Conservation (phyloP, 768 basidiomycete species). For the Pleurotus cornucopiae region DNA sequence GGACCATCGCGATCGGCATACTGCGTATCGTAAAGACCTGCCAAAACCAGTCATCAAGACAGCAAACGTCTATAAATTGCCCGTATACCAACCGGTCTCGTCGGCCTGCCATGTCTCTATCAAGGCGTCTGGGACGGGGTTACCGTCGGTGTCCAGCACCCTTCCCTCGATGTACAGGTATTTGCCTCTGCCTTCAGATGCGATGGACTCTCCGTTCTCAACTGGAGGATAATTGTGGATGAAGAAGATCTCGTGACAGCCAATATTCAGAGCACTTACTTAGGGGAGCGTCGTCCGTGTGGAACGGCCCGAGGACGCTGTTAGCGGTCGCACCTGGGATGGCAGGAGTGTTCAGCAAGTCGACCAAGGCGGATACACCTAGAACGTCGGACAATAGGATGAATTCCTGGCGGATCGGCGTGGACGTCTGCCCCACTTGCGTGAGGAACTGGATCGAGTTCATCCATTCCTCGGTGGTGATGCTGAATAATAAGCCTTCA, state of each 20-base stretch:
- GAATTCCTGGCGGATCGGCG: conserved; percentile 67
- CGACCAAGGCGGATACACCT: conserved; percentile 76
- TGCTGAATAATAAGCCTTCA: conserved; percentile 4
- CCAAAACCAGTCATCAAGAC: background rate
- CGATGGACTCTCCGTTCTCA: conserved; percentile 66
- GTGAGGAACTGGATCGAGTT: conserved; percentile 72
- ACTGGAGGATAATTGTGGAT: conserved; percentile 33
- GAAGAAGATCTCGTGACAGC: no score
- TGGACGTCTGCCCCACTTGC: conserved; percentile 66
- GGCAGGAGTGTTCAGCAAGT: conserved; percentile 67
- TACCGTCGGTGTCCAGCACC: conserved; percentile 57
- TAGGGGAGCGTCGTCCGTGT: conserved; percentile 71
- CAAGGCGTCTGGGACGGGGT: conserved; percentile 57
- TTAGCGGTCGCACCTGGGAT: conserved; percentile 62
- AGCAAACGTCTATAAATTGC: conserved; percentile 10
- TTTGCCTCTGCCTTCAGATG: conserved; percentile 83
- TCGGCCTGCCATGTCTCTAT: conserved; percentile 90
- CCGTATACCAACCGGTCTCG: conserved; percentile 39
- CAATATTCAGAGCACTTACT: conserved; percentile 33
- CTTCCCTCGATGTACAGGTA: conserved; percentile 79
- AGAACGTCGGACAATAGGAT: conserved; percentile 83
- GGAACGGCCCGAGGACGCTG: conserved; percentile 81
- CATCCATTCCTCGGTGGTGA: conserved; percentile 89
- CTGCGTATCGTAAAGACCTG: conserved; percentile 24
- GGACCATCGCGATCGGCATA: conserved; percentile 52